Percentiles rank a stretch among this genome's conserved stretches.
Conservation (phyloP, 768 basidiomycete genomes). For the Pleurotus tuber-regium region DNA sequence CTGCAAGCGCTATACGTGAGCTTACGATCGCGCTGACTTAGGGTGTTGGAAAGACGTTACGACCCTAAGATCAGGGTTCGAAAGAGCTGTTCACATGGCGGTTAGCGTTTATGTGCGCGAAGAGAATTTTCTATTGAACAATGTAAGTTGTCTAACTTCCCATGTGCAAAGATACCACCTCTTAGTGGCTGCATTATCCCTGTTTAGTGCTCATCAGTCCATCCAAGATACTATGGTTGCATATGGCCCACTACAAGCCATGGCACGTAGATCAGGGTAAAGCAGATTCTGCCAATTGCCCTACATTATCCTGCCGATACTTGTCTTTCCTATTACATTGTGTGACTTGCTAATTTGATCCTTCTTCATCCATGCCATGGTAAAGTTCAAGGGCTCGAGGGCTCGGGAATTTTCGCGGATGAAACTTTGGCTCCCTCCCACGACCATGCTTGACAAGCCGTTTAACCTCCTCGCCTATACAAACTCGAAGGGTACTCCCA, state of each 20-base stretch:
- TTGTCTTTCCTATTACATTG: neutral
- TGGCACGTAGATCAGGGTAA: slow-evolving; percentile 8
- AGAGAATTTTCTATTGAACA: slow-evolving; percentile 6
- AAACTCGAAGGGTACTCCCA: neutral
- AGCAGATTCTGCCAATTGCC: neutral
- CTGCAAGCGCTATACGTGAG: no score
- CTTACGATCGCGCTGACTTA: neutral
- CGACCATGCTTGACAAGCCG: neutral
- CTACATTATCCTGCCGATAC: neutral
- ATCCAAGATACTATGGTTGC: no score
- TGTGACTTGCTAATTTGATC: neutral
- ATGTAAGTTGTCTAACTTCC: neutral
- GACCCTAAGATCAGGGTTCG: slow-evolving; percentile 6
- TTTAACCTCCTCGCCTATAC: neutral
- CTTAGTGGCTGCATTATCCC: no score
- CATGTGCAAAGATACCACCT: no score
- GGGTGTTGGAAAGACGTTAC: neutral
- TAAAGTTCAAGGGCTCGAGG: neutral
- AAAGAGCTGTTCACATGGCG: neutral
- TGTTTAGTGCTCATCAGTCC: no score
- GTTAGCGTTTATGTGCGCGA: neutral
- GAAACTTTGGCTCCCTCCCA: neutral
- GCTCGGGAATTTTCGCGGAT: neutral
- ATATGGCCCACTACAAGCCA: neutral
- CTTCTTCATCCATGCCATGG: neutral